Base-by-base conservation (phyloP, 495 filamentous ascomycete genomes). In the Gamarada debralockiae region DNA sequence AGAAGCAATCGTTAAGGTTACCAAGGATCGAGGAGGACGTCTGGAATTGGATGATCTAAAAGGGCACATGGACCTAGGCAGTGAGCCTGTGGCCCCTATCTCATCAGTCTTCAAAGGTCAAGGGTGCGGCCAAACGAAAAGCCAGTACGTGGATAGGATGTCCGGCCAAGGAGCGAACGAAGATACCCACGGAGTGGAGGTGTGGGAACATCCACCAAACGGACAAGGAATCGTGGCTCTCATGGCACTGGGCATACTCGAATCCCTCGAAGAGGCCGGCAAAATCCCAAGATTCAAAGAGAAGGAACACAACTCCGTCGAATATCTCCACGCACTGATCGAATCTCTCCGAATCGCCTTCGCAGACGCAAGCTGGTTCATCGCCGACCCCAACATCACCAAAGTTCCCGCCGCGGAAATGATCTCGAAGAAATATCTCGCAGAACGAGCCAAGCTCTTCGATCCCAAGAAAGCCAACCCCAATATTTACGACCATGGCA, bases 171-270 rank as follows among this genome's bases (percentile, higher is more conserved):
- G 72, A 24, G 57, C 67, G 27, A 70, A 70, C 22, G 67, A 73
- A 29, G 57, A 70, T 1, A 73, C 78, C 50, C 64, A 76, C 44
- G 84, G 82, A n/a, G 75, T 96, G 17, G 83, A 93, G 59, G 65
- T 98, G 1, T 97, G 92, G 92, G 93, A 98, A 58, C 92, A 96
- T 68, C 90, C 93, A 34, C 93, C 93, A n/a, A 97, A 97, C 70
- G 92, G 95, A 0, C 93, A 98, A 67, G 93, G 93, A 10, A 86
- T 98, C 55, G 90, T 97, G 0, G 95, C 93, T 3, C 75, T 97
- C 34, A 95, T 97, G 82, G 86, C 93, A 1, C 74, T 98, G 0
- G 93, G 95, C 2, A 92, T 97, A 55, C 73, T 98, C 39, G 83
- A 95, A 62, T 80, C 87, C 59, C 78, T 98, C 4, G 89, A 95